Base-by-base conservation (phyloP, 345 rosid genomes). In the Gossypium herbaceum region DNA sequence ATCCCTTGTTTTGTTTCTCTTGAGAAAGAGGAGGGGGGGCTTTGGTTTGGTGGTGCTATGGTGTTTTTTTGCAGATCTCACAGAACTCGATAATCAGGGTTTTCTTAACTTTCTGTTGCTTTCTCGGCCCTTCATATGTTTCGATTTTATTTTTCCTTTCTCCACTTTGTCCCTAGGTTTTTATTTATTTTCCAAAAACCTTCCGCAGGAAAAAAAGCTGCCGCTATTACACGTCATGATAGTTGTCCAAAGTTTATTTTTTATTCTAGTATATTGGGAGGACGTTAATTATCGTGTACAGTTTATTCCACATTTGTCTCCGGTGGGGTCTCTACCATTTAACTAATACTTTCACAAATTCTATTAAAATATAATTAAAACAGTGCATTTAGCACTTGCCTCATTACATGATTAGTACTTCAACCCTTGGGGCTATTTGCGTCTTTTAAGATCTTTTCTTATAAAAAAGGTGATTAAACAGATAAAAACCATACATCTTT, bases 31-130 rank as follows among this genome's bases (percentile, higher is more conserved):
- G 51, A 8, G 13, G 50, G 39, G 60, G 27, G 41, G 12, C 11
- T 51, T 51, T 51, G 55, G 55, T 45, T 16, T 52, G 39, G 72
- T 48, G 17, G 44, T 50, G 56, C 0, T 74, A 44, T 47, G 73
- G 73, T 79, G 73, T 59, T 73, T 57, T 73, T 59, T 79, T 82
- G 83, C 88, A 87, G 90, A 89, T 91, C 93, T 91, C 93, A 83
- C 89, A 85, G 74, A 89, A 81, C 86, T 88, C 88, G 86, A 85
- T 83, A 83, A 81, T 81, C 79, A 83, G 82, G 87, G 88, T 85
- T 80, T 84, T 79, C 84, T 79, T 20, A 81, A 68, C 80, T 80
- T 73, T 75, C 82, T 80, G 86, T 86, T 80, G 81, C 85, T 82
- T 84, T 83, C 87, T 88, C 74, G 75, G 87, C 84, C 84, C 81